phyloP scores from a whole-genome alignment of 2,329 filamentous ascomycete genomes.

The Pseudocercospora musae region DNA sequence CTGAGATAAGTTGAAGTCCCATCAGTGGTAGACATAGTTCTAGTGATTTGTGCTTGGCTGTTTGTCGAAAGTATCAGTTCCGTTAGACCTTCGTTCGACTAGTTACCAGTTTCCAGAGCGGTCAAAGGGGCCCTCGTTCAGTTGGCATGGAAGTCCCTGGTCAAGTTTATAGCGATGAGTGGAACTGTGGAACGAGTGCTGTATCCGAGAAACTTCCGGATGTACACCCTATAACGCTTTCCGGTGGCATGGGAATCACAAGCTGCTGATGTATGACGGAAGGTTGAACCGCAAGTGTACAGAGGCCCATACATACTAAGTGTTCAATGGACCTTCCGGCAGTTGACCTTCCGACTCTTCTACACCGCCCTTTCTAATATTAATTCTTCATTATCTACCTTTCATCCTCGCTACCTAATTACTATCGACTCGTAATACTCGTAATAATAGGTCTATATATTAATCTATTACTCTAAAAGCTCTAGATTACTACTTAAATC shows the following conservation, averaged over 20 bases:
- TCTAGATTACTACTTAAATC: too few relatives aligned
- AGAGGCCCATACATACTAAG: too few relatives aligned
- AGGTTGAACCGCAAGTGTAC: too few relatives aligned
- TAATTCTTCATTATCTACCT: too few relatives aligned
- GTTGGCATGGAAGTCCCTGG: not conserved
- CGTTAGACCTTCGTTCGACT: not conserved
- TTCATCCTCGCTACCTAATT: too few relatives aligned
- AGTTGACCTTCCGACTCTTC: too few relatives aligned
- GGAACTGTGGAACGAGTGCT: not conserved
- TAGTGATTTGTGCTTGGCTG: not conserved
- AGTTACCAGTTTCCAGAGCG: not conserved
- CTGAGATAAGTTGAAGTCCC: slow-evolving; percentile 2
- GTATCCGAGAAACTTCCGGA: not conserved
- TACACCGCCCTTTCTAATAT: too few relatives aligned
- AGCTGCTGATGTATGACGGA: not conserved
- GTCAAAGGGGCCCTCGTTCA: not conserved
- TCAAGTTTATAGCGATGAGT: not conserved
- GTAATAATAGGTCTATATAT: too few relatives aligned
- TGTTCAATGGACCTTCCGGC: too few relatives aligned
- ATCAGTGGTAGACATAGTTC: not conserved
- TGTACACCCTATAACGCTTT: not conserved
- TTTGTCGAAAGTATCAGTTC: not conserved
- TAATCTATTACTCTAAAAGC: too few relatives aligned
- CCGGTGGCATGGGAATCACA: not conserved
- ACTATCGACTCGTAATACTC: too few relatives aligned